Evolutionary conservation across 345 rosid species (phyloP), one percentile per base, ranked within the genome.

Genomic region (Isatis tinctoria): DNA sequence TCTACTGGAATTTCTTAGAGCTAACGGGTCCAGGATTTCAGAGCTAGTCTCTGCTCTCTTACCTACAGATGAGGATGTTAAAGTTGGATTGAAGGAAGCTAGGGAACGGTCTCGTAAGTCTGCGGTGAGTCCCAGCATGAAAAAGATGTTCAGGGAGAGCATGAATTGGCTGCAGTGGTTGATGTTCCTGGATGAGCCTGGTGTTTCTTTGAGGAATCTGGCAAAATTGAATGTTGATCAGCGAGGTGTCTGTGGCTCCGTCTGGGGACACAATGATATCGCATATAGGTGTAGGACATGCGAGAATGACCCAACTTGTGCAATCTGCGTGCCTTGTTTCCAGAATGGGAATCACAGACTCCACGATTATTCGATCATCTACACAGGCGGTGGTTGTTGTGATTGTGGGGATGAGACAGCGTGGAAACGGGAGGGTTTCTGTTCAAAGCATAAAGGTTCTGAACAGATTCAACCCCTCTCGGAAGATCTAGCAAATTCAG

Each of bases 341-440:
- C 84, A 79, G 78, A 84, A 88, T 72, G 99, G 99, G 54, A 76
- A 88, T 67, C 97, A 94, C 73, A 63, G 75, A 44, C 79, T 75
- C 66, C 98, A 94, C 58, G 98, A 94, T 76, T 91, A 85, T 81
- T 88, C 90, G 2, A 77, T 89, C 41, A 87, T 91, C 8, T 88
- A 90, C 60, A 94, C 98, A 0, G 88, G 90, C 8, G 90, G 96
- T 60, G 98, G 98, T 75, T 94, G 98, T 59, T 94, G 98, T 80
- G 98, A 94, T 77, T 94, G 98, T 80, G 98, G 98, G 67, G 98
- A 94, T 78, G 87, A 81, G 24, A 94, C 98, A 2, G 98, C 98
- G 3, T 94, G 98, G 98, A 94, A 87, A 72, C 86, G 81, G 12
- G 97, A 87, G 60, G 98, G 98, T 33, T 94, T 94, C 74, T 94